Base-by-base conservation (phyloP, 805 yeast species). In the Pichia occidentalis region DNA sequence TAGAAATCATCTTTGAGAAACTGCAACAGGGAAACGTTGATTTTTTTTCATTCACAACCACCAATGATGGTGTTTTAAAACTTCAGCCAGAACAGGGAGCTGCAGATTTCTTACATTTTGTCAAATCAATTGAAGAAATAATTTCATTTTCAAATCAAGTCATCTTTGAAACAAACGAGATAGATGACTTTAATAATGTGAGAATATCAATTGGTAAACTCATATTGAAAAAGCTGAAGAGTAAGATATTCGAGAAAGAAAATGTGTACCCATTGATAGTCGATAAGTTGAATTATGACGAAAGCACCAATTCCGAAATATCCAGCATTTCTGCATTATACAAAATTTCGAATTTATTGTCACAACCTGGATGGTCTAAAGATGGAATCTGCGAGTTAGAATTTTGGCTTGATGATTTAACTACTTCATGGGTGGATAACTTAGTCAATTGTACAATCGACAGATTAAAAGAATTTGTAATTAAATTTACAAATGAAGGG, bases 391-490 rank as follows among this genome's bases (percentile, higher is more conserved):
- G 57, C 28, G 63, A 59, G 32, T 37, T 59, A 11, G 62, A 57
- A 37, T 57, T 57, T 35, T 59, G 63, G 63, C 50, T 54, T 8
- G 61, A 56, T 27, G 61, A 58, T 37, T 39, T 56, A 7, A 40
- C 47, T 2, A 53, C 34, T 19, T 53, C 55, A 17, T 59, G 62
- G 61, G 42, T 56, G 2, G 44, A 44, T 20, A 51, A 44, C 20
- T 38, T 57, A 22, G 45, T 49, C 17, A 55, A 54, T 20, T 32
- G 40, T 18, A 39, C 57, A 2, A 51, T 57, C 11, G 57, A 57
- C 29, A 45, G 46, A 7, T 32, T 58, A 24, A 59, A 57, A 30
- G 34, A 25, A 3, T 25, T 57, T 47, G 51, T 29, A 8, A 44
- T 16, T 41, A 43, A n/a, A 29, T 46, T 34, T 30, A 36, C 34